Evolutionary conservation across 352 stramenopile species (phyloP), one percentile per base, ranked within the genome.

Genomic region (Pythium sp.): DNA sequence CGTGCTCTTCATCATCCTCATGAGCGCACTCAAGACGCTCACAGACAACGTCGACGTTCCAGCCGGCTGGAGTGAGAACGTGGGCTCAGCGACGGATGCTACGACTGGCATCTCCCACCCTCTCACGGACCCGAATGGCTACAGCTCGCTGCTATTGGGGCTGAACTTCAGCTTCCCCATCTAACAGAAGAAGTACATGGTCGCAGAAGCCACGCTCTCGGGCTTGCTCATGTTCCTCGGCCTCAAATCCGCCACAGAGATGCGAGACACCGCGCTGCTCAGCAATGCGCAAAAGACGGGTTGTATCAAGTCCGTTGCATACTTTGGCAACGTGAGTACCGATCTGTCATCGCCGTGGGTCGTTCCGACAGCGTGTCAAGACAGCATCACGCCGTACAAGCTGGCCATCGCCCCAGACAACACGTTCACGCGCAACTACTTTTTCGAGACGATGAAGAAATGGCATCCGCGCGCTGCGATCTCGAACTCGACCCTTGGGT

Each of bases 1-100:
- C 0, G 73, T 92, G 57, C 38, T 89, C 22, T 92, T 92, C 67
- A 86, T 94, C 66, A 65, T 92, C 5, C 63, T 92, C 2, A 76
- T 92, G 62, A 82, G 68, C 1, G 49, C 38, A 7, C 73, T 92
- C 63, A 90, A 91, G 67, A 36, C 53, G 2, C 72, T 92, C 0
- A 86, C 79, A 5, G n/a, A 67, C 55, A 73, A 90, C 61, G 78
- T 91, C 8, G 56, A 75, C 15, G 82, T 94, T 9, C 83, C 84
- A 0, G 56, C 80, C 0, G 87, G 83, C n/a, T 93, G 76, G 78
- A 90, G 82, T 43, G 78, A 77, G 18, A 62, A 69, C 46, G 58
- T 64, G 1, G 74, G 58, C 8, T 32, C 30, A 32, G 30, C 5
- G 5, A 32, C 2, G 30, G 30, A 32, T 32, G 30, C 30, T 32